Conservation (phyloP, 2,329 filamentous ascomycete genomes). For the Xylogone sp. region DNA sequence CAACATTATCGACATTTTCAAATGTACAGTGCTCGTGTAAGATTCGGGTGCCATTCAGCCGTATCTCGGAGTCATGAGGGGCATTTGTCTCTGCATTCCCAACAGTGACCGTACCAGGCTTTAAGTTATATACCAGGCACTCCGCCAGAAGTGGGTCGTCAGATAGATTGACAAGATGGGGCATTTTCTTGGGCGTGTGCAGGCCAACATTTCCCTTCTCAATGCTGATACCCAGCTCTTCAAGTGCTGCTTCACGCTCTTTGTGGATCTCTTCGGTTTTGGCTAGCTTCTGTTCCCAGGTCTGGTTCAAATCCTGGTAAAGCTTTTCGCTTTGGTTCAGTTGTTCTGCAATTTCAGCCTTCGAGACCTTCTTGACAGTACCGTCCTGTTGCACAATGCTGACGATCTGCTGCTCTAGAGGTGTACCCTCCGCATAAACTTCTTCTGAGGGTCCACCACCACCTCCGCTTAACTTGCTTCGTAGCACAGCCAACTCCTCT, state of each 20-base stretch:
- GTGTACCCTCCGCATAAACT: conserved; percentile 87
- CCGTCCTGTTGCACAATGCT: conserved; percentile 87
- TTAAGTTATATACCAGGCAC: conserved; percentile 96
- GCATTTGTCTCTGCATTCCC: conserved; percentile 87
- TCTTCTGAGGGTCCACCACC: conserved; percentile 62
- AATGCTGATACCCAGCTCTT: conserved; percentile 97
- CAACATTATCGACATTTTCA: conserved; percentile 86
- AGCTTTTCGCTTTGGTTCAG: conserved; percentile 95
- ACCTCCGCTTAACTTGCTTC: conserved; percentile 74
- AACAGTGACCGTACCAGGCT: conserved; percentile 89
- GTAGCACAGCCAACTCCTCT: conserved; percentile 81
- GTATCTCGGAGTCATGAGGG: conserved; percentile 75
- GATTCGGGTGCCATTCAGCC: conserved; percentile 90
- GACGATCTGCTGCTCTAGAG: conserved; percentile 92
- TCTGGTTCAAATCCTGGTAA: conserved; percentile 93
- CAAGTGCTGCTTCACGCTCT: conserved; percentile 88
- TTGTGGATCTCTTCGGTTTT: conserved; percentile 98
- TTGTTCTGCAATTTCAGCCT: conserved; percentile 96
- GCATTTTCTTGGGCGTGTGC: conserved; percentile 98
- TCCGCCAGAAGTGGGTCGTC: conserved; percentile 90
- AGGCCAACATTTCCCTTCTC: conserved; percentile 96
- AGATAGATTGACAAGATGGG: conserved; percentile 96
- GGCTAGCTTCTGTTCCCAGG: conserved; percentile 93
- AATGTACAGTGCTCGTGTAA: conserved; percentile 90
- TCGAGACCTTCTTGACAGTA: conserved; percentile 88